A percentile compares a stretch with the other conserved stretches of the same genome.
Evolutionary conservation across 495 filamentous ascomycete genomes (phyloP).

Genomic region (Tuber aestivum): DNA sequence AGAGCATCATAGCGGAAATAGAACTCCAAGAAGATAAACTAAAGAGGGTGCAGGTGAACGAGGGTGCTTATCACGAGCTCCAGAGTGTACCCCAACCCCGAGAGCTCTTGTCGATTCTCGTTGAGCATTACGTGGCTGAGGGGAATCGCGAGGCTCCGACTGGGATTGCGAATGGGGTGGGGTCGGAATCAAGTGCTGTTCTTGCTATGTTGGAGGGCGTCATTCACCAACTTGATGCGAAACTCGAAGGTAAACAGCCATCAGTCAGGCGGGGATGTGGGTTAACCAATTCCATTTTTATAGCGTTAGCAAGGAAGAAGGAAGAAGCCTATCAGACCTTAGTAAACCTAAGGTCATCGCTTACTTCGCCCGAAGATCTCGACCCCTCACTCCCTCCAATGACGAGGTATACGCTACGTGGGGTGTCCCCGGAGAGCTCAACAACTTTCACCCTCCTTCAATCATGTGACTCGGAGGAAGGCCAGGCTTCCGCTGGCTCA

Average conservation of each 20-base stretch:
- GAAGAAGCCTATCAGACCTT: slow-evolving; percentile 32
- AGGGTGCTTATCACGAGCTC: slow-evolving; percentile 4
- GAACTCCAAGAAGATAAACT: slow-evolving; percentile 33
- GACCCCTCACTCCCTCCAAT: slow-evolving; percentile 24
- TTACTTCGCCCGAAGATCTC: slow-evolving; percentile 36
- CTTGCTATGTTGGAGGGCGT: slow-evolving; percentile 29
- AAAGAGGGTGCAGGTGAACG: slow-evolving; percentile 28
- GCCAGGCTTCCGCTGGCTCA: slow-evolving; percentile 22
- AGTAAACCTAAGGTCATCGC: slow-evolving; percentile 27
- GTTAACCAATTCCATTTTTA: not conserved
- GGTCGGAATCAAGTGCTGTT: not conserved
- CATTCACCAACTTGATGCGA: slow-evolving; percentile 36
- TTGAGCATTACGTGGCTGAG: not conserved
- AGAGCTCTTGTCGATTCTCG: not conserved
- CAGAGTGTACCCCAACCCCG: not conserved
- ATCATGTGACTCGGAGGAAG: slow-evolving; percentile 28
- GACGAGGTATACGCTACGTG: slow-evolving; percentile 34
- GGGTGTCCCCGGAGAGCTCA: slow-evolving; percentile 30
- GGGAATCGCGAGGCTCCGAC: not conserved
- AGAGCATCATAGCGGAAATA: slow-evolving; percentile 34
- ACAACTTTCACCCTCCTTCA: slow-evolving; percentile 30
- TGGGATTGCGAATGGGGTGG: not conserved
- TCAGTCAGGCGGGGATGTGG: not conserved
- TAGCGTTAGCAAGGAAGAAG: slow-evolving; percentile 12
- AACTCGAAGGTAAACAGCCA: slow-evolving; percentile 27